Percentiles rank a stretch among this genome's conserved stretches.
Evolutionary conservation across 345 rosid genomes (phyloP).

Genomic region (Alliaria petiolata): DNA sequence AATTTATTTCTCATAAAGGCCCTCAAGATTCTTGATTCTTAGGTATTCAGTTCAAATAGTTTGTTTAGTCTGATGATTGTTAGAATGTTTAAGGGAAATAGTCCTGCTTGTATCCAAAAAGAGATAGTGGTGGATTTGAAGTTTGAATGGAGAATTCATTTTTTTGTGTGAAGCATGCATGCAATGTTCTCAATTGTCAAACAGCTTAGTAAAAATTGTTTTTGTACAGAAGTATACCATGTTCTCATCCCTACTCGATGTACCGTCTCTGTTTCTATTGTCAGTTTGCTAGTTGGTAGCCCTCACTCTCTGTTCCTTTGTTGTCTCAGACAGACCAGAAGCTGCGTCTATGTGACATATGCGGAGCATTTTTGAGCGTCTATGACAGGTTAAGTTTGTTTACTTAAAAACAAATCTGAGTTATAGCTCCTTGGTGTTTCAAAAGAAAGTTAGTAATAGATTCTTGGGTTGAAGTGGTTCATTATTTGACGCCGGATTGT

Average conservation of each 20-base stretch:
- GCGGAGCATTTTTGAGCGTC: constrained; percentile 99
- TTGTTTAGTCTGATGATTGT: not conserved
- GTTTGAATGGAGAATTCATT: not conserved
- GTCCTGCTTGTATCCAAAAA: not conserved
- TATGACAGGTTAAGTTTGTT: constrained; percentile 75
- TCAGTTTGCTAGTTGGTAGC: not conserved
- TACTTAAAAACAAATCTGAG: constrained; percentile 15
- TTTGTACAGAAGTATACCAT: not conserved
- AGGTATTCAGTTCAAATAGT: not conserved
- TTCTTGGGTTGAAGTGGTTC: constrained; percentile 81
- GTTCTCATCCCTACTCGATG: not conserved
- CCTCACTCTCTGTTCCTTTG: constrained; percentile 15
- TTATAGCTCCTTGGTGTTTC: constrained; percentile 22
- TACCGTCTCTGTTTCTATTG: not conserved
- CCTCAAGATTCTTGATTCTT: not conserved
- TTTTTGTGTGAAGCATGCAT: too few species aligned
- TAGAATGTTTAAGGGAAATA: not conserved
- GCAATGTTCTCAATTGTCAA: too few species aligned
- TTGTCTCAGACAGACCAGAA: constrained; percentile 95
- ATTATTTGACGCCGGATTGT: constrained; percentile 83
- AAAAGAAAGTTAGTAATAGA: constrained; percentile 50
- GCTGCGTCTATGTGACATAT: constrained; percentile 98
- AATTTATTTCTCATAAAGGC: not conserved
- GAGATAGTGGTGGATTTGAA: not conserved
- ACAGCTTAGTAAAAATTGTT: not conserved